Conservation (phyloP, 805 yeast genomes). For the Ogataea neopini region DNA sequence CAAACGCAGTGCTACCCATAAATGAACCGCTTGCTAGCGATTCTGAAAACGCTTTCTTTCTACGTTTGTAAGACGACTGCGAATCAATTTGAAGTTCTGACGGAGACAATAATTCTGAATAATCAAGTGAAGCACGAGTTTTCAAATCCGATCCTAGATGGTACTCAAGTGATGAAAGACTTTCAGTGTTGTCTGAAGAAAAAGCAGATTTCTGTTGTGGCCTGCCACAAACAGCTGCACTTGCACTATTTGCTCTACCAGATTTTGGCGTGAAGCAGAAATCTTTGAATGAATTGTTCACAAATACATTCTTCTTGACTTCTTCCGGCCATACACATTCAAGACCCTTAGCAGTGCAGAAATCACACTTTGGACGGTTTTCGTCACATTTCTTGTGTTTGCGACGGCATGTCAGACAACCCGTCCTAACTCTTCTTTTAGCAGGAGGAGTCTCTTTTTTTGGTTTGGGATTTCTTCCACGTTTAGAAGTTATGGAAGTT, state of each 20-base stretch:
- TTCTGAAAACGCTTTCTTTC: constrained; percentile 15
- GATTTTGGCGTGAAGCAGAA: constrained; percentile 22
- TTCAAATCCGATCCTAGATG: constrained; percentile 18
- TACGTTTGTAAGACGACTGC: constrained; percentile 11
- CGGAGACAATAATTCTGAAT: constrained; percentile 17
- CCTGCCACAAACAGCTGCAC: not conserved
- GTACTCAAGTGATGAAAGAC: constrained; percentile 20
- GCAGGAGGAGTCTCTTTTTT: constrained; percentile 35
- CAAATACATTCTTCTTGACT: constrained; percentile 29
- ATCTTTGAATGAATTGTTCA: constrained; percentile 31
- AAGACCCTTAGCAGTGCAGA: constrained; percentile 41
- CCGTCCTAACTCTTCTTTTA: constrained; percentile 42
- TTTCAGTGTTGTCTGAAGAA: constrained; percentile 8
- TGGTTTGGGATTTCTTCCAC: constrained; percentile 23
- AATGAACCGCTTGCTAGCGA: constrained; percentile 10
- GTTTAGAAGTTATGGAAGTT: constrained; percentile 17
- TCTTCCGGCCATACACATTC: constrained; percentile 41
- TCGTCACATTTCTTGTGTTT: constrained; percentile 60
- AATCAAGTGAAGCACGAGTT: constrained; percentile 19
- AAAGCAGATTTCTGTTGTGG: constrained; percentile 5
- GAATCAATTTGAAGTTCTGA: constrained; percentile 7
- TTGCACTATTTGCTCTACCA: not conserved
- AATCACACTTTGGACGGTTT: constrained; percentile 50
- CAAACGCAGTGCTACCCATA: constrained; percentile 17
- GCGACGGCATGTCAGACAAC: constrained; percentile 54